Percentiles rank a stretch among this genome's conserved stretches.
Evolutionary conservation across 331 rosid species (phyloP).

Genomic region (Rhamnella rubrinervis): DNA sequence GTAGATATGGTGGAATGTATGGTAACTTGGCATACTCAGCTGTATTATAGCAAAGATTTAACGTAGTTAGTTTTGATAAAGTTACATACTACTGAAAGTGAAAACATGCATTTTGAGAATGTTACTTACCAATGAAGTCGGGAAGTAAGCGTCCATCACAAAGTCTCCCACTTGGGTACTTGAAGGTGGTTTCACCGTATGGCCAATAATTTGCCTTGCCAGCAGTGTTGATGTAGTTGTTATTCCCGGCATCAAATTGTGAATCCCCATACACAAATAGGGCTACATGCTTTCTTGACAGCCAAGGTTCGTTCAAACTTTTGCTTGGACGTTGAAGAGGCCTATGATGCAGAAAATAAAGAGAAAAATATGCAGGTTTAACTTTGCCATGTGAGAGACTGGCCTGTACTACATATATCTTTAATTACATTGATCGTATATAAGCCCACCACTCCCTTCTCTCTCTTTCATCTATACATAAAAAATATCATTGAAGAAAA

Average conservation of each 20-base stretch:
- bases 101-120: not conserved
- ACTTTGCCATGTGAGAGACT: conserved; percentile 1
- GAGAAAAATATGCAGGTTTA: not conserved
- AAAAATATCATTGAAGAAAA: too few species aligned
- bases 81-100: not conserved
- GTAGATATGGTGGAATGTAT: conserved; percentile 35
- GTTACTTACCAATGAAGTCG: conserved; percentile 26
- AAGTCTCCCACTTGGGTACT: conserved; percentile 36
- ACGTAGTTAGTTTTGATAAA: not conserved
- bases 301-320: not conserved
- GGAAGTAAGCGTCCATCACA: conserved; percentile 44
- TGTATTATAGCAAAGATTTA: conserved; percentile 11
- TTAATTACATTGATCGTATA: too few species aligned
- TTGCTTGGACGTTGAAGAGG: not conserved
- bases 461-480: too few species aligned
- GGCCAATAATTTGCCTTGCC: conserved; percentile 2
- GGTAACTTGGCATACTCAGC: conserved; percentile 58
- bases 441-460: too few species aligned
- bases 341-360: not conserved
- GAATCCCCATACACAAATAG: conserved; percentile 48
- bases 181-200: conserved; percentile 43
- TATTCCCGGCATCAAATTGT: conserved; percentile 37
- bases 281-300: conserved; percentile 2
- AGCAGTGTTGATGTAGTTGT: conserved; percentile 46
- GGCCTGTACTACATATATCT: too few species aligned